Evolutionary conservation across 2,329 filamentous ascomycete genomes (phyloP).

Genomic region (Aspergillus sp.): DNA sequence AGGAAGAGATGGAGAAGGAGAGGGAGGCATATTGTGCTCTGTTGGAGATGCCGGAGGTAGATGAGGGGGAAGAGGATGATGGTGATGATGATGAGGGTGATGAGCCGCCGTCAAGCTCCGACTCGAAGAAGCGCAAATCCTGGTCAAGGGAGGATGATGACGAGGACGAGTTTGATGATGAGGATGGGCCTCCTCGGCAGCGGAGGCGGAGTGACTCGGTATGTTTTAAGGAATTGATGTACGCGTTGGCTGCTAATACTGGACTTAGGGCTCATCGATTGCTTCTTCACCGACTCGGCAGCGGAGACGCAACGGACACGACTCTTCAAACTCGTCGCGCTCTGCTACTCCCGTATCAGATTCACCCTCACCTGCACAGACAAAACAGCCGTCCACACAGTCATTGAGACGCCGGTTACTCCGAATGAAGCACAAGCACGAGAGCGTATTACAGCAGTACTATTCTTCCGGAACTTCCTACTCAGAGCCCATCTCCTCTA

Average conservation of each 20-base stretch:
- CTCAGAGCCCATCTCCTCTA: slow-evolving; percentile 89
- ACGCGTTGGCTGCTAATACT: slow-evolving; percentile 12
- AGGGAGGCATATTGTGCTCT: slow-evolving; percentile 82
- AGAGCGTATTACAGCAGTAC: slow-evolving; percentile 74
- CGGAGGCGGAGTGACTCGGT: slow-evolving; percentile 86
- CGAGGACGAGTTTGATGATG: slow-evolving; percentile 64
- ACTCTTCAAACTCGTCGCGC: slow-evolving; percentile 48
- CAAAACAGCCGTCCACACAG: slow-evolving; percentile 67
- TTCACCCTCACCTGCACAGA: slow-evolving; percentile 39
- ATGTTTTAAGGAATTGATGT: slow-evolving; percentile 24
- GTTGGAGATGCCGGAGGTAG: slow-evolving; percentile 85
- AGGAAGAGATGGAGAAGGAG: slow-evolving; percentile 73
- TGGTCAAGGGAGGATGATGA: slow-evolving; percentile 71
- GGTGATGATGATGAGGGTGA: slow-evolving; percentile 62
- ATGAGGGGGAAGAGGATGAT: slow-evolving; percentile 68
- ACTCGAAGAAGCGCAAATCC: slow-evolving; percentile 71
- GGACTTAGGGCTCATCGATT: slow-evolving; percentile 40
- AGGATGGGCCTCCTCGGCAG: slow-evolving; percentile 73
- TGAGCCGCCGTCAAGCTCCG: slow-evolving; percentile 40
- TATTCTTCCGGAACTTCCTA: slow-evolving; percentile 87
- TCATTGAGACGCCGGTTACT: slow-evolving; percentile 71
- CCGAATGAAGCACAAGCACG: slow-evolving; percentile 73
- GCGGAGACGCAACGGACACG: slow-evolving; percentile 34
- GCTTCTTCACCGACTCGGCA: slow-evolving; percentile 42
- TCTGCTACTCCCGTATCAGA: slow-evolving; percentile 46